Percentiles rank a stretch among this genome's conserved stretches.
These are phyloP conservation scores for Naematelia encephala DNA, from an alignment of 768 basidiomycete species.

Conservation along the genomic window DNA sequence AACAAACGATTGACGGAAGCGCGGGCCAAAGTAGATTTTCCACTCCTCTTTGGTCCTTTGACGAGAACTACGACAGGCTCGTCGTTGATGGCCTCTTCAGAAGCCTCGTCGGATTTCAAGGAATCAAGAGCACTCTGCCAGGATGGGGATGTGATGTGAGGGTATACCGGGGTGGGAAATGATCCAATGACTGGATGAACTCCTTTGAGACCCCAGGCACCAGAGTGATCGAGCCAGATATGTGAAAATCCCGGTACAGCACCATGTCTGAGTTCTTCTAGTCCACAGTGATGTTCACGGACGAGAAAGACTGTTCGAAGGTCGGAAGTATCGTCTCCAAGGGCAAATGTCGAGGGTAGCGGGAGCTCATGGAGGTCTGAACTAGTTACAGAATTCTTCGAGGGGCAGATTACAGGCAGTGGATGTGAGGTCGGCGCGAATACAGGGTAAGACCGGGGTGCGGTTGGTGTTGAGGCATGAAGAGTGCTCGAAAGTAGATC, in stretches of 20 bases:
- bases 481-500: slow-evolving; percentile 59
- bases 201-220: slow-evolving; percentile 49
- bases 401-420: slow-evolving; percentile 57
- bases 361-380: slow-evolving; percentile 14
- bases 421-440: slow-evolving; percentile 80
- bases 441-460: slow-evolving; percentile 54
- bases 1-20: slow-evolving; percentile 69
- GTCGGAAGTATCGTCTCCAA: neutral
- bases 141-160: slow-evolving; percentile 32
- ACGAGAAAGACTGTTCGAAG: slow-evolving; percentile 58
- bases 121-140: slow-evolving; percentile 48
- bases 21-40: slow-evolving; percentile 85
- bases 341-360: slow-evolving; percentile 24
- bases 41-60: slow-evolving; percentile 79
- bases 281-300: slow-evolving; percentile 59
- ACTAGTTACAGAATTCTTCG: slow-evolving; percentile 1
- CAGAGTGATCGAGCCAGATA: slow-evolving; percentile 58
- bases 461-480: slow-evolving; percentile 12
- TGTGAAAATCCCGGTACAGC: slow-evolving; percentile 63
- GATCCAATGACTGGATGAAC: slow-evolving; percentile 55
- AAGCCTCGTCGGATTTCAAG: slow-evolving; percentile 51
- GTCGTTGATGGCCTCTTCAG: slow-evolving; percentile 12
- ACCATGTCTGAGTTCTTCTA: slow-evolving; percentile 64
- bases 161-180: slow-evolving; percentile 30
- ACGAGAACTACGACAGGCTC: slow-evolving; percentile 60